Base-by-base conservation (phyloP, 2,329 filamentous ascomycete genomes). In the Xylaria sp. region DNA sequence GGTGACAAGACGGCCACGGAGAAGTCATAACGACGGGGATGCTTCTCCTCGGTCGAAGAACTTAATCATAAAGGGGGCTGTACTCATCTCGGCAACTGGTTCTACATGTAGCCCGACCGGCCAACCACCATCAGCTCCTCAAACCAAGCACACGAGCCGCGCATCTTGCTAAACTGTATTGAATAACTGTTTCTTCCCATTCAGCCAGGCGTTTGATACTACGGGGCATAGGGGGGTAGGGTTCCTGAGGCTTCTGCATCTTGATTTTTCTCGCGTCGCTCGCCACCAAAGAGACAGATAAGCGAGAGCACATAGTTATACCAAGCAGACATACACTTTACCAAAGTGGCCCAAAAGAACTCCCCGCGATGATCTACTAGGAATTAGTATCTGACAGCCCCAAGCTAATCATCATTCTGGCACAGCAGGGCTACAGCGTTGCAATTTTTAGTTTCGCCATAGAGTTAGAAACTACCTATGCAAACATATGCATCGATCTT, bases 121-220 rank as follows among this genome's bases (percentile, higher is more conserved):
- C 25, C 41, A 44, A 20, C 39, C n/a, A 46, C 28, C 13, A 51
- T 48, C 37, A 25, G 4, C 46, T 58, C 50, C 32, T 20, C 13
- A 39, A 44, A 63, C n/a, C 25, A 58, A 56, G 52, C 28, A 55
- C 28, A 50, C 39, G 25, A 41, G 63, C 63, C 59, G 58, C 65
- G 62, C 54, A 68, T 52, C 66, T 67, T 67, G 65, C 67, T 66
- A 52, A 69, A 59, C 46, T 75, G 73, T 75, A 77, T 76, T 74
- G 66, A 68, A 70, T 74, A 74, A 69, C 64, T 69, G 51, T 63
- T 74, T 73, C 75, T 74, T 70, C 66, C 69, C 69, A 63, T 75
- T 72, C 67, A 76, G 76, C 76, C 72, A 74, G 76, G 76, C 76
- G 76, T 78, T 78, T 78, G 68, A 62, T 56, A 73, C 71, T 61